A percentile compares a stretch with the other conserved stretches of the same genome.
Evolutionary conservation across 176 grass and related monocot genomes (phyloP).

Genomic region (Phyllostachys edulis): DNA sequence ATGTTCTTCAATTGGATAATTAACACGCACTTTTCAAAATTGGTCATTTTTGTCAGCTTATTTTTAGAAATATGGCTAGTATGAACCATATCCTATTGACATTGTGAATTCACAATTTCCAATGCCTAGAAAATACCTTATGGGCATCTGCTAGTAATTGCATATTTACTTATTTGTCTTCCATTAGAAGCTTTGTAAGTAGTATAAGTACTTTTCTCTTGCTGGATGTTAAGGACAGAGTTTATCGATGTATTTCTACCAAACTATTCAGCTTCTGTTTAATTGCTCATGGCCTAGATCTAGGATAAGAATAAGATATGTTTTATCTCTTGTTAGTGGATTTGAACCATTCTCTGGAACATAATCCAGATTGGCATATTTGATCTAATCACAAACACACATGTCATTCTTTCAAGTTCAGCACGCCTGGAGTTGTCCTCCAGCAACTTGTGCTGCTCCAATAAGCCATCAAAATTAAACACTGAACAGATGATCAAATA

Average conservation of each 20-base stretch:
- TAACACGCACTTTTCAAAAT: too few species aligned
- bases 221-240: not conserved
- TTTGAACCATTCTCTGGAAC: not conserved
- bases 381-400: not conserved
- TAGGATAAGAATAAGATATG: not conserved
- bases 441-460: not conserved
- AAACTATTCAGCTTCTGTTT: slow-evolving; percentile 4
- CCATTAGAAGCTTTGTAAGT: not conserved
- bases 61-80: not conserved
- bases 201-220: not conserved
- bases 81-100: slow-evolving; percentile 11
- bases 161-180: not conserved
- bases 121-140: not conserved
- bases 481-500: slow-evolving; percentile 14
- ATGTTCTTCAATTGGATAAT: too few species aligned
- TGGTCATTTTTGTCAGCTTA: not conserved
- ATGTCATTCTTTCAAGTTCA: not conserved
- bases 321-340: not conserved
- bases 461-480: not conserved
- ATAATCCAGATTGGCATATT: not conserved
- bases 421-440: not conserved
- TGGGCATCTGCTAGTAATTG: not conserved
- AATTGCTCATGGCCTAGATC: not conserved
- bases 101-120: not conserved
- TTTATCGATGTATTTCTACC: not conserved